A percentile compares a stretch with the other conserved stretches of the same genome.
Evolutionary conservation across 164 flowering plant species (phyloP).

Genomic region (Vitis cinerea): DNA sequence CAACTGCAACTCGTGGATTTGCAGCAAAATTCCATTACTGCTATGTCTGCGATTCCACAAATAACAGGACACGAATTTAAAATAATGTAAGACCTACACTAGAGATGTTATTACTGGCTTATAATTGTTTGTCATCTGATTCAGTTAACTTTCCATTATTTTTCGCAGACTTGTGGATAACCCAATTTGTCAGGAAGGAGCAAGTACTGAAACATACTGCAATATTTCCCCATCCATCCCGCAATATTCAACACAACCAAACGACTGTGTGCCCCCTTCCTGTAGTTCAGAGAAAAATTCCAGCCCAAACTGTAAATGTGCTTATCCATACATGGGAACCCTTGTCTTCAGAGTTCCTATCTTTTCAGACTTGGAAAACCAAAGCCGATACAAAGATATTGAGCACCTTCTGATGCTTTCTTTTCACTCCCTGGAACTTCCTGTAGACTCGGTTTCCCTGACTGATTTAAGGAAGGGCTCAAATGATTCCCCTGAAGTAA

Average conservation of each 20-base stretch:
- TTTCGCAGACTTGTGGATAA: no score
- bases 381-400: background rate
- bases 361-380: conserved; percentile 14
- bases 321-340: conserved; percentile 22
- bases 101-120: no score
- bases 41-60: no score
- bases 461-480: conserved; percentile 32
- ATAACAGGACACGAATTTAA: no score
- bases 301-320: conserved; percentile 33
- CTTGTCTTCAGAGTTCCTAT: conserved; percentile 14
- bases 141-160: no score
- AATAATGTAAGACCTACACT: no score
- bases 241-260: no score
- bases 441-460: conserved; percentile 27
- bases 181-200: conserved; percentile 16
- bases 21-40: no score
- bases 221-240: background rate
- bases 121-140: no score
- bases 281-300: conserved; percentile 12
- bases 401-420: background rate
- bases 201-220: no score
- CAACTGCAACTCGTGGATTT: no score
- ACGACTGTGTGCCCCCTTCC: conserved; percentile 14
- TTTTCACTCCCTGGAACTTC: background rate
- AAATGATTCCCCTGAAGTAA: conserved; percentile 27